Conservation (phyloP, 2,329 filamentous ascomycete species). For the Lomentospora prolificans region DNA sequence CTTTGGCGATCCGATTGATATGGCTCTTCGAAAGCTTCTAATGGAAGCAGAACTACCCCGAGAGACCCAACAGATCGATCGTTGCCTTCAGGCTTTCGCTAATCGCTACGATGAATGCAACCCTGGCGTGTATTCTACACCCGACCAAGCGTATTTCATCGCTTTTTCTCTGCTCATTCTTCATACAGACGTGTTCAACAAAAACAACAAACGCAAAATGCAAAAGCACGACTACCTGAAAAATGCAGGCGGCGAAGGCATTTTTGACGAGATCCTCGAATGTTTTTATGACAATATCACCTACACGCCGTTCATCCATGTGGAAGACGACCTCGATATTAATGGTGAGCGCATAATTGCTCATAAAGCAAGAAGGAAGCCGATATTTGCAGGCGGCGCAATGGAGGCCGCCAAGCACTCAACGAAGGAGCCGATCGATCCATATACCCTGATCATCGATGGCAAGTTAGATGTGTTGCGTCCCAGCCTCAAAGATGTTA, state of each 20-base stretch:
- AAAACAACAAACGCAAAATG: slow-evolving; percentile 99
- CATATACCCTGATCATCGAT: slow-evolving; percentile 89
- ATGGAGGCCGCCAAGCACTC: slow-evolving; percentile 37
- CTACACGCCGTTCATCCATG: slow-evolving; percentile 96
- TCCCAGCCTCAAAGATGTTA: slow-evolving; percentile 82
- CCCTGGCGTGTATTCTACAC: slow-evolving; percentile 81
- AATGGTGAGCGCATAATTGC: slow-evolving; percentile 63
- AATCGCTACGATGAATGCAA: slow-evolving; percentile 98
- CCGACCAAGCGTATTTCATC: slow-evolving; percentile 96
- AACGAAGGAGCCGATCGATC: slow-evolving; percentile 77
- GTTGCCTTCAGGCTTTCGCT: slow-evolving; percentile 86
- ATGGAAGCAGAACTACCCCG: slow-evolving; percentile 96
- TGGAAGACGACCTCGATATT: slow-evolving; percentile 81
- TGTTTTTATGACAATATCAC: slow-evolving; percentile 98
- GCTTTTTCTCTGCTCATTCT: slow-evolving; percentile 93
- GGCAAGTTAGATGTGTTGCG: slow-evolving; percentile 73
- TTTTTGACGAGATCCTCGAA: slow-evolving; percentile 86
- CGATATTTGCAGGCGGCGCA: slow-evolving; percentile 55
- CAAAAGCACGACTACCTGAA: slow-evolving; percentile 91
- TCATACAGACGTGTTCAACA: slow-evolving; percentile 99
- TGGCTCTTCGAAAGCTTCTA: slow-evolving; percentile 88
- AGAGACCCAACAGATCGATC: slow-evolving; percentile 95
- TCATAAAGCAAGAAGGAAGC: slow-evolving; percentile 62
- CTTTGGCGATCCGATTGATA: slow-evolving; percentile 95
- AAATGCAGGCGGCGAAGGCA: slow-evolving; percentile 82